phyloP scores from a whole-genome alignment of 768 basidiomycete genomes.

The Pleurotus salmoneostramineus region DNA sequence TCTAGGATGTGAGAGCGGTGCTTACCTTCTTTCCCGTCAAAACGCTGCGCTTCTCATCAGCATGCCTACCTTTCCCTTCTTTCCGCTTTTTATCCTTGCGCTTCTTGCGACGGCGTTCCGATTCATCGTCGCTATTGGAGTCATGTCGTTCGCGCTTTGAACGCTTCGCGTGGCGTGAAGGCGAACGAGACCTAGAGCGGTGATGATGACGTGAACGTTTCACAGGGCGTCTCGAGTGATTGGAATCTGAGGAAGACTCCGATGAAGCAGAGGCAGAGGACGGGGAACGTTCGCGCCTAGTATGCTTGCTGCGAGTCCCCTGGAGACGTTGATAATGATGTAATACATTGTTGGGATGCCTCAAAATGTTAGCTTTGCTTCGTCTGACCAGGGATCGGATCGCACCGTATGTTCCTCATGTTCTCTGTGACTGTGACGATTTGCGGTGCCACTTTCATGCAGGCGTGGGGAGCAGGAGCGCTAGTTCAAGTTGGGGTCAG shows the following conservation, averaged over 20 bases:
- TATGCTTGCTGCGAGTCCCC: not conserved
- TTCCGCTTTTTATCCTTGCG: conserved; percentile 30
- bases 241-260: not conserved
- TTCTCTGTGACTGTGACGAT: not conserved
- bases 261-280: not conserved
- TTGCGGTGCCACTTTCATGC: not conserved
- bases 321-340: not conserved
- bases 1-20: not conserved
- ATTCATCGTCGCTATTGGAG: not conserved
- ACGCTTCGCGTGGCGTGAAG: conserved; percentile 15
- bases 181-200: conserved; percentile 7
- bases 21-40: conserved; percentile 60
- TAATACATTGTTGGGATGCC: not conserved
- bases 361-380: not conserved
- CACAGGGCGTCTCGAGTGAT: not conserved
- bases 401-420: not conserved
- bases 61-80: conserved; percentile 25
- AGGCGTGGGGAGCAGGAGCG: no score
- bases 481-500: no score
- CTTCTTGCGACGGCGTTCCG: conserved; percentile 21
- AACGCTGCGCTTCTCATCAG: conserved; percentile 49
- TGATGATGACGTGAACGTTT: conserved; percentile 12
- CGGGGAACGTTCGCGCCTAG: not conserved
- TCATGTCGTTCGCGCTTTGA: conserved; percentile 14
- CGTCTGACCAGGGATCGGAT: not conserved